phyloP scores from a whole-genome alignment of 2,329 filamentous ascomycete species.

The Aspergillus terreus region DNA sequence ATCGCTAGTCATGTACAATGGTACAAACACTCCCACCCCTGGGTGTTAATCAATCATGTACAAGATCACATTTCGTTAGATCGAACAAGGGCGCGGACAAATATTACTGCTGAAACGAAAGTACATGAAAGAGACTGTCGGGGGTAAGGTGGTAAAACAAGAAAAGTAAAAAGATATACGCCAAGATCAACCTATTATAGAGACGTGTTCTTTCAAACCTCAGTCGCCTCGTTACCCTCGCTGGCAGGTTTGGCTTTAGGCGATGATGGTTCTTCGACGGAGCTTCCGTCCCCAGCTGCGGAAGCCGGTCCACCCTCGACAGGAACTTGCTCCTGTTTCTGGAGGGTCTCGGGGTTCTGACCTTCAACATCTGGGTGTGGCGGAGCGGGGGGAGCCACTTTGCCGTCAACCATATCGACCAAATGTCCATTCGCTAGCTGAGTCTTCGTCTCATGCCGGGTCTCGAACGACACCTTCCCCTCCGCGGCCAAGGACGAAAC shows the following conservation, averaged over 20 bases:
- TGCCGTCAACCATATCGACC: conserved; percentile 46
- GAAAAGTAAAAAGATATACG: conserved; percentile 12
- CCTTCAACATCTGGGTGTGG: conserved; percentile 57
- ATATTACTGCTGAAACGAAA: conserved; percentile 14
- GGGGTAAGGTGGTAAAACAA: background rate
- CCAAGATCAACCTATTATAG: conserved; percentile 15
- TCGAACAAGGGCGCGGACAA: conserved; percentile 8
- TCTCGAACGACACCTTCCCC: conserved; percentile 94
- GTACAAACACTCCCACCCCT: background rate
- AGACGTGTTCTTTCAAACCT: conserved; percentile 18
- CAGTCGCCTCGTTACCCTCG: conserved; percentile 46
- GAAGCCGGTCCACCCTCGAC: conserved; percentile 39
- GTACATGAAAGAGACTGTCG: conserved; percentile 13
- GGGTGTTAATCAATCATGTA: conserved; percentile 10
- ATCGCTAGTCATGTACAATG: background rate
- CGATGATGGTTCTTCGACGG: conserved; percentile 31
- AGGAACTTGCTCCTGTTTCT: conserved; percentile 32
- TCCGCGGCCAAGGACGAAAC: conserved; percentile 68
- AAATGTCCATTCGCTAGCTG: conserved; percentile 75
- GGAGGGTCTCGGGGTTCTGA: conserved; percentile 54
- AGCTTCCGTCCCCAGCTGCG: conserved; percentile 36
- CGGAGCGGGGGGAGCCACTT: conserved; percentile 49
- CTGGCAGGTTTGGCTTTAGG: conserved; percentile 45
- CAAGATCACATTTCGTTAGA: conserved; percentile 16
- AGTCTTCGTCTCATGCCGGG: conserved; percentile 91